Percentiles rank a stretch among this genome's conserved stretches.
phyloP scores from a whole-genome alignment of 345 rosid species.

The Geranium rotundifolium region DNA sequence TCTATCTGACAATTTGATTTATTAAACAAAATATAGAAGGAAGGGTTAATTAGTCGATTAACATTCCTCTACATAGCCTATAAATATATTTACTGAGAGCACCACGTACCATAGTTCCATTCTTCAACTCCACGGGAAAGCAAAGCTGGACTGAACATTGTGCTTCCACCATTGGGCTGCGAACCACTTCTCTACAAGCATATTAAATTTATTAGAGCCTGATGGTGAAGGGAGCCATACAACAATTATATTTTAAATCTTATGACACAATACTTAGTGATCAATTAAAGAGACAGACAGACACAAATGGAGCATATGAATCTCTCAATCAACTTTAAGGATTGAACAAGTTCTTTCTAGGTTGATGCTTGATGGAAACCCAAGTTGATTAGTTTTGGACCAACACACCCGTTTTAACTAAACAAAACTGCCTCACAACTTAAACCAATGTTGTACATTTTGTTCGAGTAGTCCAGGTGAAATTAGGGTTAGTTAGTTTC shows the following conservation, averaged over 20 bases:
- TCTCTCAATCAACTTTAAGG: neutral
- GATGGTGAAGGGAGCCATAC: neutral
- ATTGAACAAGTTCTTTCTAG: neutral
- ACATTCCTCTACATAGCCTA: neutral
- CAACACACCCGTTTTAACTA: neutral
- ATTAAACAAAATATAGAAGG: neutral
- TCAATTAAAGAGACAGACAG: neutral
- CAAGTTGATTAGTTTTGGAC: neutral
- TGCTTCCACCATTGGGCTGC: slow-evolving; percentile 86
- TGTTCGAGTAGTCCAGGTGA: no score
- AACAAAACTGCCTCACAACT: neutral
- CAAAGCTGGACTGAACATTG: slow-evolving; percentile 84
- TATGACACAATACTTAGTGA: neutral
- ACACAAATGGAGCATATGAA: neutral
- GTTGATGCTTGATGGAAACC: neutral
- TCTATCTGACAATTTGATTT: slow-evolving; percentile 40
- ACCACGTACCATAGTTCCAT: slow-evolving; percentile 60
- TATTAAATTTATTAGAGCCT: slow-evolving; percentile 16
- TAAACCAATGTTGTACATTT: neutral
- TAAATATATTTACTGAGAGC: slow-evolving; percentile 8
- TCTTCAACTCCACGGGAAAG: slow-evolving; percentile 80
- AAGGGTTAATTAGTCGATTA: neutral
- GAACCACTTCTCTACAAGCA: slow-evolving; percentile 61
- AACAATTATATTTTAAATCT: neutral
- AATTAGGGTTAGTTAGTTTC: no score